Percentiles rank a stretch among this genome's conserved stretches.
phyloP scores from a whole-genome alignment of 176 grass and related monocot species.

The Oropetium thomaeum region DNA sequence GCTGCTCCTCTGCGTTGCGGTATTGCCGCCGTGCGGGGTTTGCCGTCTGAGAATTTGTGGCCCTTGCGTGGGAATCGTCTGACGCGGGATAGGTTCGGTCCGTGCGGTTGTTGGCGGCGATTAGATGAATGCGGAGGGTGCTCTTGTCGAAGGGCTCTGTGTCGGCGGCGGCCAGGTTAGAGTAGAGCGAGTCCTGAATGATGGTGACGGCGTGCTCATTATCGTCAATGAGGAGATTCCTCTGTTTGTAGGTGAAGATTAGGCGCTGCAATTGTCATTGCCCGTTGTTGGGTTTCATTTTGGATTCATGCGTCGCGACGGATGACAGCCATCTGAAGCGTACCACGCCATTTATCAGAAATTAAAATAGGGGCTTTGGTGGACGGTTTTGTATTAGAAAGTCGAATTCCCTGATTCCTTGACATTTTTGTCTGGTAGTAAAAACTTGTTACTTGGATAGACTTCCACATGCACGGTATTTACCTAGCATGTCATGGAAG shows the following conservation, averaged over 20 bases:
- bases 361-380: background rate
- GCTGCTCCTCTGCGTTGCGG: background rate
- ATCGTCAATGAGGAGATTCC: background rate
- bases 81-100: background rate
- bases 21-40: background rate
- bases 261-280: background rate
- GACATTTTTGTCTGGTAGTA: background rate
- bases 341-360: background rate
- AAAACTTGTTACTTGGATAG: background rate
- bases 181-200: background rate
- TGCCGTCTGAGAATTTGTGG: background rate
- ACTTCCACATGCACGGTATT: background rate
- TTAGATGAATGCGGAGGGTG: background rate
- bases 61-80: background rate
- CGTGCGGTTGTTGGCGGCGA: background rate
- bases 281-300: background rate
- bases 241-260: background rate
- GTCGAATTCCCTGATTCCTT: background rate
- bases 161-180: background rate
- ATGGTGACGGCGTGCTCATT: background rate
- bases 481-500: background rate
- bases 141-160: background rate
- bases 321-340: background rate
- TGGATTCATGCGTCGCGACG: background rate
- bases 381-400: background rate